Evolutionary conservation across 768 basidiomycete species (phyloP), one percentile per base, ranked within the genome.

Genomic region (Hypsizygus marmoreus): DNA sequence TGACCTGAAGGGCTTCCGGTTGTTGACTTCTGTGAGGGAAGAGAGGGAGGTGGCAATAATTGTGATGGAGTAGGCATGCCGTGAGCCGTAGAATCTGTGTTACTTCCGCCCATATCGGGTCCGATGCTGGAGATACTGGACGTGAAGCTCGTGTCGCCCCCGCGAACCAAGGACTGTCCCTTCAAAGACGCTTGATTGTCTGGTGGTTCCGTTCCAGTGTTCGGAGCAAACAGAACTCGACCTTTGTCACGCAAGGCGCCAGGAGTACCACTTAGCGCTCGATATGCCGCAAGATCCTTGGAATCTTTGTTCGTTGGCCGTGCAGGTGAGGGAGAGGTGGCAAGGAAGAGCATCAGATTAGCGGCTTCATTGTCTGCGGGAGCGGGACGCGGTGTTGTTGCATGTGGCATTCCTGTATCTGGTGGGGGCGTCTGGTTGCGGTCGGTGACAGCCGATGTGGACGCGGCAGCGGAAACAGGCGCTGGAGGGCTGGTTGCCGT

Each of bases 321-420:
- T 14, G 75, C 87, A 7, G 90, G 90, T 0, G 88, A 91, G 0
- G 90, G 90, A 1, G 88, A 91, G 5, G 89, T 91, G 31, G 91
- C 90, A 40, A 93, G 77, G 66, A 80, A 88, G 16, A 92, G 70
- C 81, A 93, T 87, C 33, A 91, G 67, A 59, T 89, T 88, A n/a
- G 91, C 89, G 0, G 90, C 91, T 58, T 92, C 91, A 50, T 81
- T 84, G 61, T 89, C 88, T 24, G 82, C 81, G n/a, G 80, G 77
- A 5, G 69, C 80, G 49, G 74, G 75, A 46, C 59, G 78, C 60
- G 72, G 79, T 32, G 70, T 80, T 30, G 62, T 69, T 34, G 53
- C 59, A 54, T 68, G 66, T 24, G 39, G 42, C 14, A 40, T 45
- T 42, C 51, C 69, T 52, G 64, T 37, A n/a, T 56, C 49, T 6